Evolutionary conservation across 768 basidiomycete species (phyloP).

Genomic region (Suillus discolor): DNA sequence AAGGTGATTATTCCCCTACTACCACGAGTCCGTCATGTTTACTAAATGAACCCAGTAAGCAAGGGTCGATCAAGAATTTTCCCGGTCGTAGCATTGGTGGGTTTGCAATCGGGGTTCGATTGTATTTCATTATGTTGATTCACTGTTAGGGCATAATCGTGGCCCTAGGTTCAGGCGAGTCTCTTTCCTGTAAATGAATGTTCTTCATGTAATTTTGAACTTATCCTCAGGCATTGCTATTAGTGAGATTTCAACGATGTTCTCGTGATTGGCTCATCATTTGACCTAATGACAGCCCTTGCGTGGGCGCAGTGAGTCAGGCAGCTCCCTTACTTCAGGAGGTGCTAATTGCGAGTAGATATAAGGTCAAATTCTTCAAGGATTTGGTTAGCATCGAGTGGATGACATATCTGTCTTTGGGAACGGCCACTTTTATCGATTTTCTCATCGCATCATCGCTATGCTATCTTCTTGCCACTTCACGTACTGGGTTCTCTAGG

Average conservation of each 20-base stretch:
- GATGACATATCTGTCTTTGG: background rate
- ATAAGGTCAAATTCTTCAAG: background rate
- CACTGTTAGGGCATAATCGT: background rate
- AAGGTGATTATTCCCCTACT: background rate
- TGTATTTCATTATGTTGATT: background rate
- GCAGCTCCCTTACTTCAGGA: background rate
- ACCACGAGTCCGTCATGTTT: background rate
- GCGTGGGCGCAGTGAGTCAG: background rate
- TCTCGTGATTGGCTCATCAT: background rate
- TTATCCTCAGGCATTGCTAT: background rate
- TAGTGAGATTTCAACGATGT: background rate
- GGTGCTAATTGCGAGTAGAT: background rate
- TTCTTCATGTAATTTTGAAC: background rate
- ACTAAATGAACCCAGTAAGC: background rate
- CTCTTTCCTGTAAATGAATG: background rate
- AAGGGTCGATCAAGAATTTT: background rate
- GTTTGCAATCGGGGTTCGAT: background rate
- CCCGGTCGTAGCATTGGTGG: background rate
- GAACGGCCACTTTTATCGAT: background rate
- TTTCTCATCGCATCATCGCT: background rate
- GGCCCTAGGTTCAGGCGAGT: background rate
- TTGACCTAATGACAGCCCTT: background rate
- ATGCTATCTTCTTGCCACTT: conserved; percentile 1
- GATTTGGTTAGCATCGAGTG: background rate
- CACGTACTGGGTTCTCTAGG: conserved; percentile 4